These are phyloP conservation scores for Tulasnella sp. DNA, from an alignment of 768 basidiomycete genomes.

Conservation along the genomic window DNA sequence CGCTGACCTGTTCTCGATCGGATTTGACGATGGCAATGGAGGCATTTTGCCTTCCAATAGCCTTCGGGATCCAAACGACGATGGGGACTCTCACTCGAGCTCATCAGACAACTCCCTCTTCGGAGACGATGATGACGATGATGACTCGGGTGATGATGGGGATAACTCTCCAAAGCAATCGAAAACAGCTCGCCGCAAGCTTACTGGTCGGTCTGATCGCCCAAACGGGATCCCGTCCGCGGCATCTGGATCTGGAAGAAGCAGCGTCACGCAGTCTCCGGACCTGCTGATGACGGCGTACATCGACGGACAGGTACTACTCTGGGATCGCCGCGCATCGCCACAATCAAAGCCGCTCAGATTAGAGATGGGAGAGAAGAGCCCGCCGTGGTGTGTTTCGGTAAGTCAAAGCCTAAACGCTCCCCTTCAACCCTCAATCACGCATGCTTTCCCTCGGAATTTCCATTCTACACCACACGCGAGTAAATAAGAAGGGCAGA, in stretches of 20 bases:
- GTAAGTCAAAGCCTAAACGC: constrained; percentile 37
- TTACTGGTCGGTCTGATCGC: constrained; percentile 8
- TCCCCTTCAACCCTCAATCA: background rate
- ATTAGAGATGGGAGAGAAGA: constrained; percentile 82
- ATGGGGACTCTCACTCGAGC: constrained; percentile 51
- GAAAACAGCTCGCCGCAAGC: constrained; percentile 16
- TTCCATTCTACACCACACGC: background rate
- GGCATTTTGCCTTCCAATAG: constrained; percentile 3
- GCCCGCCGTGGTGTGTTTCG: constrained; percentile 92
- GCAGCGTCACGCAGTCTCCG: constrained; percentile 36
- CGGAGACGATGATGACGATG: constrained; percentile 35
- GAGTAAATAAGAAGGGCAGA: background rate
- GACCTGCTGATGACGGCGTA: constrained; percentile 81
- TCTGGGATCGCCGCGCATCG: constrained; percentile 79
- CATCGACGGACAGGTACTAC: constrained; percentile 82
- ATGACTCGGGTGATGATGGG: constrained; percentile 58
- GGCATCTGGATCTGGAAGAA: too few species aligned
- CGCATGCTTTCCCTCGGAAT: background rate
- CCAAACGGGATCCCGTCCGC: background rate
- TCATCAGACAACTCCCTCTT: constrained; percentile 82
- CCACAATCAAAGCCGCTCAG: constrained; percentile 44
- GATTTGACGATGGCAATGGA: background rate
- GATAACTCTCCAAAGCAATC: constrained; percentile 22
- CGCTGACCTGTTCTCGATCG: background rate
- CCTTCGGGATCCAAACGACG: constrained; percentile 25